Conservation (phyloP, 2,329 filamentous ascomycete genomes). For the Pyricularia sp. region DNA sequence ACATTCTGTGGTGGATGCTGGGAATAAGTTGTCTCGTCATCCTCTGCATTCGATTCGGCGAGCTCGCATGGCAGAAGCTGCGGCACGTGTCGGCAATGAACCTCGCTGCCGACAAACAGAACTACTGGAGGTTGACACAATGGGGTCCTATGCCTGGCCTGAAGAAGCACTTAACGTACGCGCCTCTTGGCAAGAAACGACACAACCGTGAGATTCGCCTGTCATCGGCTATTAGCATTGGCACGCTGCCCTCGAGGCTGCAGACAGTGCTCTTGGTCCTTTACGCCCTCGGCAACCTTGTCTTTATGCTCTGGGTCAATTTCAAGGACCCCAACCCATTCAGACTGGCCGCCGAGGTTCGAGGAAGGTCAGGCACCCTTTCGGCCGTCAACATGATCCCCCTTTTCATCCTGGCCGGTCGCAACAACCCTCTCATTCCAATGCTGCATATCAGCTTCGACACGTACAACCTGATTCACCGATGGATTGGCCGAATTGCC, state of each 20-base stretch:
- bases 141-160: slow-evolving; percentile 51
- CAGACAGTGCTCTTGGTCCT: slow-evolving; percentile 47
- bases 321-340: slow-evolving; percentile 48
- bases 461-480: slow-evolving; percentile 85
- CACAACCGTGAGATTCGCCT: slow-evolving; percentile 47
- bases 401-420: slow-evolving; percentile 75
- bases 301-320: slow-evolving; percentile 54
- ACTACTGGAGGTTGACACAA: slow-evolving; percentile 49
- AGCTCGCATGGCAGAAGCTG: slow-evolving; percentile 45
- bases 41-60: slow-evolving; percentile 40
- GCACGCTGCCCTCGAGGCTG: slow-evolving; percentile 56
- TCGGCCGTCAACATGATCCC: slow-evolving; percentile 88
- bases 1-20: slow-evolving; percentile 51
- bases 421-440: slow-evolving; percentile 85
- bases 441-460: slow-evolving; percentile 86
- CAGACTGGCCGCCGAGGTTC: slow-evolving; percentile 68
- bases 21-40: slow-evolving; percentile 46
- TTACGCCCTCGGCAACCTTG: slow-evolving; percentile 51
- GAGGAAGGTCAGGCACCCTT: slow-evolving; percentile 77
- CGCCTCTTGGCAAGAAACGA: slow-evolving; percentile 54
- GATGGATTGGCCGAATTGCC: slow-evolving; percentile 72
- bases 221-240: slow-evolving; percentile 35
- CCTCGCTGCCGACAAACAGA: slow-evolving; percentile 38
- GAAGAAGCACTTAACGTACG: slow-evolving; percentile 55
- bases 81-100: slow-evolving; percentile 53